phyloP scores from a whole-genome alignment of 441 rosid species.

The Pelargonium cotyledonis region DNA sequence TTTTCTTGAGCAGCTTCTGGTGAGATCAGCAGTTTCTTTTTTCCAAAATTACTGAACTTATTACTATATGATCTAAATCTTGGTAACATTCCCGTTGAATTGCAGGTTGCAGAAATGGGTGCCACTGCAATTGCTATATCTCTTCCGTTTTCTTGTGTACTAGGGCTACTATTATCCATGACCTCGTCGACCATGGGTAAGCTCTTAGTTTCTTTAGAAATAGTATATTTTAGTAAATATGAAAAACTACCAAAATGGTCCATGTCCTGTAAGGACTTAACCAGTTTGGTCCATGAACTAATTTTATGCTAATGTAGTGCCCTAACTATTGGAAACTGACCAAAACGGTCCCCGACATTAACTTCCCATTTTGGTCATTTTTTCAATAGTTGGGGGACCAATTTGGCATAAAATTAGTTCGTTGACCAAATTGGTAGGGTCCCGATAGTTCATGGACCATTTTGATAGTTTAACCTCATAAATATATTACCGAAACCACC shows the following conservation, averaged over 20 bases:
- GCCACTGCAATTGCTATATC: constrained; percentile 40
- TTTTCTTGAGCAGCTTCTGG: constrained; percentile 42
- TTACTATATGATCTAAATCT: neutral
- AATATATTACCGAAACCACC: neutral
- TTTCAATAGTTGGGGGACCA: too few species aligned
- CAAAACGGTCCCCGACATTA: too few species aligned
- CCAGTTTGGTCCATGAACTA: too few species aligned
- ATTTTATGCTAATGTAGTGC: too few species aligned
- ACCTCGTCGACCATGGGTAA: constrained; percentile 34
- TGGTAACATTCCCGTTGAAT: neutral
- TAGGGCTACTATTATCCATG: constrained; percentile 38
- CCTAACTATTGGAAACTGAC: too few species aligned
- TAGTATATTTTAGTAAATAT: neutral
- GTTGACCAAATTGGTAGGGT: too few species aligned
- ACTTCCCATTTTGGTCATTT: too few species aligned
- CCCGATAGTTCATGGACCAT: too few species aligned
- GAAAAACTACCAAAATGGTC: neutral
- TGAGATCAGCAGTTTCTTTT: neutral
- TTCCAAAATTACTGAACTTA: neutral
- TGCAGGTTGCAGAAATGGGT: constrained; percentile 36
- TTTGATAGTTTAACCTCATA: neutral
- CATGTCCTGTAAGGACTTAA: too few species aligned
- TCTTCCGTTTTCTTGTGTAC: constrained; percentile 32
- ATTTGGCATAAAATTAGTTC: too few species aligned
- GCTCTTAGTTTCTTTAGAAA: neutral